Base-by-base conservation (phyloP, 805 yeast genomes). In the Ogataea corticis region DNA sequence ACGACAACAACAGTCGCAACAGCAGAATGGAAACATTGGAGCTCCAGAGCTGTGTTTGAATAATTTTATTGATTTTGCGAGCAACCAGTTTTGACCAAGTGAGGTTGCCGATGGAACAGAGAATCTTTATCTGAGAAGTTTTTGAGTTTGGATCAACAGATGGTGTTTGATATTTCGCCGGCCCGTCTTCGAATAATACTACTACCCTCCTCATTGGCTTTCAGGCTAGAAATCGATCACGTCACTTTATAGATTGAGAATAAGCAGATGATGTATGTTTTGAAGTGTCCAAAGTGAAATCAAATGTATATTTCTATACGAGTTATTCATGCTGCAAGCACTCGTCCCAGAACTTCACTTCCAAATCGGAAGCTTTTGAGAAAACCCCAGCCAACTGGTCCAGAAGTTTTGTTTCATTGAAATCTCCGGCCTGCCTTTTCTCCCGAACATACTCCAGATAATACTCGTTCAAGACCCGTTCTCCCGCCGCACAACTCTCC, bases 261-360 rank as follows among this genome's bases (percentile, higher is more conserved):
- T 21, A 6, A 6, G 5, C 9, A 9, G 9, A 21, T 21, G 25
- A 21, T 21, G 25, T 21, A 21, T 21, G 25, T 21, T 21, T 6
- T 9, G n/a, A n/a, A n/a, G n/a, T n/a, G n/a, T 21, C 9, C 25
- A 21, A 6, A 9, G 25, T 21, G 9, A 21, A 28, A 28, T 4
- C 31, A 4, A n/a, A 11, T n/a, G 13, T 7, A 28, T 5, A 11
- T 28, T 18, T 14, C 18, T 16, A n/a, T 14, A 25, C 33, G 13
- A 27, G 6, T 14, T 38, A 36, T 31, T 36, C 33, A 34, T 45
- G 39, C 7, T 32, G 41, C 41, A 50, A 35, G 41, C 61, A 51
- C 29, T 48, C 85, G 56, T 76, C 74, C 96, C 96, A 87, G 59
- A 87, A 87, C 17, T 68, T 72, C 18, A 79, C 71, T 62, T 87